A percentile compares a stretch with the other conserved stretches of the same genome.
These are phyloP conservation scores for Nicotiana attenuata DNA, from an alignment of 257 asterid species.

Conservation along the genomic window DNA sequence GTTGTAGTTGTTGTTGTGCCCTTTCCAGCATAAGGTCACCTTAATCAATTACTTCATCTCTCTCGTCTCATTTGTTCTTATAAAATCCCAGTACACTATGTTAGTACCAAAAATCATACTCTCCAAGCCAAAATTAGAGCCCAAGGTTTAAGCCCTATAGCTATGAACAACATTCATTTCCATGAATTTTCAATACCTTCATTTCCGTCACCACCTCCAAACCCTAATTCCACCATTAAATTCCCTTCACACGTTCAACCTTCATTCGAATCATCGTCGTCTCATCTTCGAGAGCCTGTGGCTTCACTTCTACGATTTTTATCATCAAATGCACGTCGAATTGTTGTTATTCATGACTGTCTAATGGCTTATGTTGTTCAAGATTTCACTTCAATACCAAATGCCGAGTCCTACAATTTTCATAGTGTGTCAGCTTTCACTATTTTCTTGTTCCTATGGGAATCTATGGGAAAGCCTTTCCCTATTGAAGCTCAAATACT, in stretches of 20 bases:
- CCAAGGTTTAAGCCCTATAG: slow-evolving; percentile 40
- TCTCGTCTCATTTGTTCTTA: slow-evolving; percentile 51
- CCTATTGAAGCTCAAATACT: slow-evolving; percentile 26
- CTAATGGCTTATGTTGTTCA: slow-evolving; percentile 55
- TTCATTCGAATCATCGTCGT: slow-evolving; percentile 23
- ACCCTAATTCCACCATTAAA: slow-evolving; percentile 18
- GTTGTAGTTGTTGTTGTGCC: slow-evolving; percentile 58
- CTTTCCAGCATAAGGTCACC: slow-evolving; percentile 72
- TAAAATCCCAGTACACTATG: slow-evolving; percentile 41
- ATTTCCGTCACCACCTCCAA: slow-evolving; percentile 24
- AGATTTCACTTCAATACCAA: slow-evolving; percentile 30
- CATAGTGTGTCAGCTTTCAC: slow-evolving; percentile 55
- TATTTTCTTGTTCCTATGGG: slow-evolving; percentile 50
- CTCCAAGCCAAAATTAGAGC: slow-evolving; percentile 48
- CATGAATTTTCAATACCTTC: slow-evolving; percentile 30
- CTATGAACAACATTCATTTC: slow-evolving; percentile 37
- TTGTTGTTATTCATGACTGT: slow-evolving; percentile 42
- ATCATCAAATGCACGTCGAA: slow-evolving; percentile 21
- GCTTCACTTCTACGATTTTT: slow-evolving; percentile 23
- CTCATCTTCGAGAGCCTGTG: slow-evolving; percentile 40
- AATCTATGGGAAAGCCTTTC: slow-evolving; percentile 39
- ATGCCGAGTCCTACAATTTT: slow-evolving; percentile 44
- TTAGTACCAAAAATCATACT: slow-evolving; percentile 42
- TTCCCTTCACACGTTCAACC: slow-evolving; percentile 50
- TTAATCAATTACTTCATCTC: slow-evolving; percentile 75